Evolutionary conservation across 345 rosid genomes (phyloP).

Genomic region (Laguncularia racemosa): DNA sequence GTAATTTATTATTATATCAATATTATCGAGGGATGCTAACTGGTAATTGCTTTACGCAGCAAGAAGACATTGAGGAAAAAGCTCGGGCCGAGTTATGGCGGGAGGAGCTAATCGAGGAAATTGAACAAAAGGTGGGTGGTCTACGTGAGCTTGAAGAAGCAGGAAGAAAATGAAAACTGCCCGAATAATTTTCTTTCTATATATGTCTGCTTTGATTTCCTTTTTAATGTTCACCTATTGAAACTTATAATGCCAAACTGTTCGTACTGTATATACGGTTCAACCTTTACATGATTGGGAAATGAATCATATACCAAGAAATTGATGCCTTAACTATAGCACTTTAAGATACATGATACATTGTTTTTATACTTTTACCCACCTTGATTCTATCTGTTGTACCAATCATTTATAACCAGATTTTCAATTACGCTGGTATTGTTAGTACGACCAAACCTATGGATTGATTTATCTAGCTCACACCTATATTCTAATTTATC

Average conservation of each 20-base stretch:
- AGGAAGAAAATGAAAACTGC: slow-evolving; percentile 34
- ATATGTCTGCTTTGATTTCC: background rate
- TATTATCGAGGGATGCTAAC: background rate
- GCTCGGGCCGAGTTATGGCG: slow-evolving; percentile 90
- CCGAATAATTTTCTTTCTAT: background rate
- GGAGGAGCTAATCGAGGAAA: slow-evolving; percentile 93
- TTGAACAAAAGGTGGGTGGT: slow-evolving; percentile 83
- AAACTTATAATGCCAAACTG: background rate
- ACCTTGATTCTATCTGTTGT: too few relatives aligned
- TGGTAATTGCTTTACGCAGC: slow-evolving; percentile 30
- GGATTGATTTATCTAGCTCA: too few relatives aligned
- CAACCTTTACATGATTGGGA: background rate
- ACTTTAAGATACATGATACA: too few relatives aligned
- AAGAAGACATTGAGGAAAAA: slow-evolving; percentile 82
- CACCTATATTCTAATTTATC: too few relatives aligned
- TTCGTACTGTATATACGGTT: background rate
- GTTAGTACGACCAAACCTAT: too few relatives aligned
- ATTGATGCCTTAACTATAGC: too few relatives aligned
- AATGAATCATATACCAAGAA: too few relatives aligned
- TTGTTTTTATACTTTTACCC: too few relatives aligned
- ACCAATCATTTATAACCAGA: too few relatives aligned
- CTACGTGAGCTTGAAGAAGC: slow-evolving; percentile 86
- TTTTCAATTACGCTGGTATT: too few relatives aligned
- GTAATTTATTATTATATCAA: too few relatives aligned
- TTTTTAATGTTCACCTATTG: background rate